Percentiles rank a stretch among this genome's conserved stretches.
Evolutionary conservation across 306 rosid genomes (phyloP).

Genomic region (Citrullus mucosospermus): DNA sequence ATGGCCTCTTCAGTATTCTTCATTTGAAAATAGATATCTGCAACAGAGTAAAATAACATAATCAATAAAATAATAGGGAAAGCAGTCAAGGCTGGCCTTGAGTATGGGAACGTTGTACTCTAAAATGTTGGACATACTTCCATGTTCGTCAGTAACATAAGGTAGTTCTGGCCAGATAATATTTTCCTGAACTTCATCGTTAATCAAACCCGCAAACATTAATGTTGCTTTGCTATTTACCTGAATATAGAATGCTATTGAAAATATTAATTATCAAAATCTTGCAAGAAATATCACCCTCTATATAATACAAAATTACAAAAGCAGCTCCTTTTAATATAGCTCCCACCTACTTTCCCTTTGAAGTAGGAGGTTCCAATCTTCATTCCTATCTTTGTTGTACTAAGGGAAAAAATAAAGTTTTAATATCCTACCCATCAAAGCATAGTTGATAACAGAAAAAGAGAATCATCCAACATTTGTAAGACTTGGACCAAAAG

Average conservation of each 20-base stretch:
- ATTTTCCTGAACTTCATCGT: constrained; percentile 67
- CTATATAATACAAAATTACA: neutral
- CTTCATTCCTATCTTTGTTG: neutral
- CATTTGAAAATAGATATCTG: constrained; percentile 88
- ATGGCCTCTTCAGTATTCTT: constrained; percentile 59
- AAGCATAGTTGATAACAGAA: neutral
- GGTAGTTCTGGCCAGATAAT: constrained; percentile 90
- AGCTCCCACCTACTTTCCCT: neutral
- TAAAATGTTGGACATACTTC: constrained; percentile 55
- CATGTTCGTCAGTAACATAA: constrained; percentile 84
- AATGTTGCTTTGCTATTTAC: constrained; percentile 89
- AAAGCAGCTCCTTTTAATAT: neutral
- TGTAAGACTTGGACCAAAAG: neutral
- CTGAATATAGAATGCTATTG: constrained; percentile 34
- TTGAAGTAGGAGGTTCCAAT: neutral
- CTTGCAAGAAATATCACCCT: neutral
- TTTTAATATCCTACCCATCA: neutral
- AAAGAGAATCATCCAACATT: neutral
- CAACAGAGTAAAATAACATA: constrained; percentile 16
- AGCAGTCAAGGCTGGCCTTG: neutral
- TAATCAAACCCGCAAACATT: constrained; percentile 55
- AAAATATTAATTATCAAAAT: constrained; percentile 24
- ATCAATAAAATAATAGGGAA: constrained; percentile 15
- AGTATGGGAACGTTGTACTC: constrained; percentile 12
- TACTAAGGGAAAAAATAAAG: neutral